phyloP scores from a whole-genome alignment of 208 protist species.

The Trypanosoma congolense region DNA sequence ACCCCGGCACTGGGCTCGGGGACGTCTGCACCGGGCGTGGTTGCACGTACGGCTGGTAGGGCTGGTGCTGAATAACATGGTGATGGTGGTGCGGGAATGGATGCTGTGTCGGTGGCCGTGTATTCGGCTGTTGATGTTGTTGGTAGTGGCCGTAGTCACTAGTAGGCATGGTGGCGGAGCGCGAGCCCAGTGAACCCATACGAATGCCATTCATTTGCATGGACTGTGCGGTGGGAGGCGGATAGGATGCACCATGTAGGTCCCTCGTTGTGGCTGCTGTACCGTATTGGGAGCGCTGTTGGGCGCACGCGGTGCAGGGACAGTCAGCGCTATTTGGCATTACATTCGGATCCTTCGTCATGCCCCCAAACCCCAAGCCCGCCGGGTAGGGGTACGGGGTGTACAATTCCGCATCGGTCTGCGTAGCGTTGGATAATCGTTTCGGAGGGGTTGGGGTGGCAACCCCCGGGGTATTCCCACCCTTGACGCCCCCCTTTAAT shows the following conservation, averaged over 20 bases:
- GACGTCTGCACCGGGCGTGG: background rate
- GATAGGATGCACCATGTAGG: no score
- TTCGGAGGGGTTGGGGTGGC: no score
- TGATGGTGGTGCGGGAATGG: background rate
- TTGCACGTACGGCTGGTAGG: background rate
- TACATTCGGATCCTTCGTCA: no score
- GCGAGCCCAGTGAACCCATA: background rate
- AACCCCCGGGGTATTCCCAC: background rate
- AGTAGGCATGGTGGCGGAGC: constrained; percentile 3
- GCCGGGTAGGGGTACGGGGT: background rate
- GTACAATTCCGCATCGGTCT: constrained; percentile 11
- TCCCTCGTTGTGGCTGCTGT: background rate
- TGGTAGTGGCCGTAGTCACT: background rate
- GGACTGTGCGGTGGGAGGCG: no score
- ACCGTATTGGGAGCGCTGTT: background rate
- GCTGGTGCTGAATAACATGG: background rate
- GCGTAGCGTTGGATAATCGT: background rate
- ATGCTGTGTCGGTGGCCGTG: constrained; percentile 1
- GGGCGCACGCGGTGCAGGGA: constrained; percentile 39
- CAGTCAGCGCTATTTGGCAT: constrained; percentile 34
- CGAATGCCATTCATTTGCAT: no score
- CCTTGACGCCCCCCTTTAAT: background rate
- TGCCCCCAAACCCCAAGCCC: no score
- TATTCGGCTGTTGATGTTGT: background rate
- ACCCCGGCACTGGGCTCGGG: background rate